Percentiles rank a stretch among this genome's conserved stretches.
phyloP scores from a whole-genome alignment of 139 green algal genomes.

The Zygnema cylindricum region DNA sequence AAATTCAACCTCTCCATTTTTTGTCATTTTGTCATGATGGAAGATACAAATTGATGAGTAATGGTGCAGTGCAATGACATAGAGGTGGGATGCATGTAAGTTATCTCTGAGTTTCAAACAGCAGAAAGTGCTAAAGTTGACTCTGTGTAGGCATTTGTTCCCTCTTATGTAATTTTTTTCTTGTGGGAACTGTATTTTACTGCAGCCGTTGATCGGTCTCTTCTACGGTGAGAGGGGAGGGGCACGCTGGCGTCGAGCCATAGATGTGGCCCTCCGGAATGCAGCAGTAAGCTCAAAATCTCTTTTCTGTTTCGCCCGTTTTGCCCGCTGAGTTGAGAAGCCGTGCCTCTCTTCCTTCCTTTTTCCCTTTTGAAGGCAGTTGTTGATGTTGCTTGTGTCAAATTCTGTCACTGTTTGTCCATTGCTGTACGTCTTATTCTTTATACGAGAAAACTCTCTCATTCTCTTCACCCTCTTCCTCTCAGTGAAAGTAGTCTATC shows the following conservation, averaged over 20 bases:
- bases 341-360: neutral
- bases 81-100: no score
- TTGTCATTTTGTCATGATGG: no score
- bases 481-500: neutral
- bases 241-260: constrained; percentile 36
- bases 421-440: neutral
- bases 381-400: neutral
- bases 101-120: no score
- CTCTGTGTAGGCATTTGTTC: no score
- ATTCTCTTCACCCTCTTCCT: neutral
- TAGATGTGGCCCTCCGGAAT: constrained; percentile 15
- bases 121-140: no score
- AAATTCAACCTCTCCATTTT: no score
- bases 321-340: neutral
- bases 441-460: neutral
- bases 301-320: neutral
- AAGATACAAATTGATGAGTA: no score
- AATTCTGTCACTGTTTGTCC: neutral
- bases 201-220: constrained; percentile 33
- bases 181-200: neutral
- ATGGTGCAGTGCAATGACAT: no score
- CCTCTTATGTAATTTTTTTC: no score
- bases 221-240: constrained; percentile 38
- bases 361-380: neutral
- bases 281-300: neutral